phyloP scores from a whole-genome alignment of 2,329 filamentous ascomycete genomes.

The Zalaria sp. region DNA sequence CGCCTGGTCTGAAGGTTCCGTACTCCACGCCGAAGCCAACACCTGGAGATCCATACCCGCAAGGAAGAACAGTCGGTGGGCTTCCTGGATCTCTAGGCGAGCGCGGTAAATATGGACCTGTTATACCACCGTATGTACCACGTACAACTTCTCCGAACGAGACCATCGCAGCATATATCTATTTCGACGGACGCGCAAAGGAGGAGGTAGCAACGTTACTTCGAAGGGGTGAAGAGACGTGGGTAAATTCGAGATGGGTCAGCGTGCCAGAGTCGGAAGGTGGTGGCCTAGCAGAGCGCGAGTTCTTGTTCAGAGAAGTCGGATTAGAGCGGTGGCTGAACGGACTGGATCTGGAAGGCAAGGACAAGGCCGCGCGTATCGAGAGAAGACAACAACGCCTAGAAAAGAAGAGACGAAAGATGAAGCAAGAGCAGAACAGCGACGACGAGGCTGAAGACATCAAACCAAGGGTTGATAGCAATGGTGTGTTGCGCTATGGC shows the following conservation, averaged over 20 bases:
- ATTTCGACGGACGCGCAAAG: conserved; percentile 89
- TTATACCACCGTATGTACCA: conserved; percentile 74
- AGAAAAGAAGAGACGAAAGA: conserved; percentile 74
- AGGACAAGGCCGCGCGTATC: conserved; percentile 62
- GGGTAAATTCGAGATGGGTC: conserved; percentile 98
- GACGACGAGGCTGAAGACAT: conserved; percentile 34
- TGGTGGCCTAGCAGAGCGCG: conserved; percentile 85
- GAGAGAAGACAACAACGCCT: conserved; percentile 51
- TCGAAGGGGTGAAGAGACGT: conserved; percentile 88
- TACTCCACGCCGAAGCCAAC: conserved; percentile 82
- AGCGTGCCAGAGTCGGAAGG: conserved; percentile 84
- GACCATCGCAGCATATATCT: conserved; percentile 96
- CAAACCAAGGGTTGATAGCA: conserved; percentile 22
- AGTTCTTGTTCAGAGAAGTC: conserved; percentile 94
- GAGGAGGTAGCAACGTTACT: conserved; percentile 94
- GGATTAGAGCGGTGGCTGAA: conserved; percentile 94
- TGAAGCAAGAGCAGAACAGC: conserved; percentile 39
- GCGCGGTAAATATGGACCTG: conserved; percentile 38
- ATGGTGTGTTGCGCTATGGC: conserved; percentile 65
- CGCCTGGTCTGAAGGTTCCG: conserved; percentile 73
- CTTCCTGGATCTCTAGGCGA: conserved; percentile 42
- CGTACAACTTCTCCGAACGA: conserved; percentile 89
- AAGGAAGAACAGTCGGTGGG: conserved; percentile 66
- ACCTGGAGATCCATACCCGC: conserved; percentile 61
- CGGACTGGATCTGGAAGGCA: conserved; percentile 84